Conservation (phyloP, 2,329 filamentous ascomycete genomes). For the Stagonosporopsis rhizophila region DNA sequence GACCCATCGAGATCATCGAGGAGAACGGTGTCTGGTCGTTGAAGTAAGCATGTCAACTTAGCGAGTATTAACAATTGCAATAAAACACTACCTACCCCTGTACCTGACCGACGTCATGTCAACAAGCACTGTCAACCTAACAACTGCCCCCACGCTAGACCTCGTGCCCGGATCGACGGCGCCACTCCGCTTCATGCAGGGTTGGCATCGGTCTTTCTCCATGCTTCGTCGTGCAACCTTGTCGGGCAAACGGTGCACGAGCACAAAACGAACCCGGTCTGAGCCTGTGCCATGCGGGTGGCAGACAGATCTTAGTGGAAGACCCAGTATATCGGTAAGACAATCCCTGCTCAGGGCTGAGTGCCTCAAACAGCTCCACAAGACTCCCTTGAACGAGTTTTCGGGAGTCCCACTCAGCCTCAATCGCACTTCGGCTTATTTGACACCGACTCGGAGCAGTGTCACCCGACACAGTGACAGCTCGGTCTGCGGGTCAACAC, state of each 20-base stretch:
- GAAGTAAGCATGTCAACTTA: conserved; percentile 49
- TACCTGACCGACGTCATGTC: conserved; percentile 1
- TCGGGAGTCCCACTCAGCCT: not conserved
- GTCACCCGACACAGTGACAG: not conserved
- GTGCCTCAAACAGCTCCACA: conserved; percentile 2
- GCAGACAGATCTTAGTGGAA: not conserved
- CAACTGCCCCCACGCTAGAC: conserved; percentile 3
- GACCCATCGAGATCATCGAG: conserved; percentile 76
- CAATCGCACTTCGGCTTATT: not conserved
- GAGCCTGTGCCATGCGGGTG: not conserved
- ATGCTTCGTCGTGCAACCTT: not conserved
- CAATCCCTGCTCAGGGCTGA: not conserved
- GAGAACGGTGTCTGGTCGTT: conserved; percentile 73
- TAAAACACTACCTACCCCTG: conserved; percentile 2
- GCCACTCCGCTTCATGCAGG: conserved; percentile 13
- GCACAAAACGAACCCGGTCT: not conserved
- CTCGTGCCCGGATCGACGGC: conserved; percentile 10
- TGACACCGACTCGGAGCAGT: conserved; percentile 1
- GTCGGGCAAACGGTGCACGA: conserved; percentile 11
- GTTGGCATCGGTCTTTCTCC: not conserved
- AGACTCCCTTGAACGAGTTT: not conserved
- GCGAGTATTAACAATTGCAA: conserved; percentile 11
- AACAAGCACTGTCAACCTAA: conserved; percentile 4
- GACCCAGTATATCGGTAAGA: not conserved
- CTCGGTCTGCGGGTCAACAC: not conserved